These are phyloP conservation scores for Boeremia exigua DNA, from an alignment of 2,329 filamentous ascomycete species.

Conservation along the genomic window DNA sequence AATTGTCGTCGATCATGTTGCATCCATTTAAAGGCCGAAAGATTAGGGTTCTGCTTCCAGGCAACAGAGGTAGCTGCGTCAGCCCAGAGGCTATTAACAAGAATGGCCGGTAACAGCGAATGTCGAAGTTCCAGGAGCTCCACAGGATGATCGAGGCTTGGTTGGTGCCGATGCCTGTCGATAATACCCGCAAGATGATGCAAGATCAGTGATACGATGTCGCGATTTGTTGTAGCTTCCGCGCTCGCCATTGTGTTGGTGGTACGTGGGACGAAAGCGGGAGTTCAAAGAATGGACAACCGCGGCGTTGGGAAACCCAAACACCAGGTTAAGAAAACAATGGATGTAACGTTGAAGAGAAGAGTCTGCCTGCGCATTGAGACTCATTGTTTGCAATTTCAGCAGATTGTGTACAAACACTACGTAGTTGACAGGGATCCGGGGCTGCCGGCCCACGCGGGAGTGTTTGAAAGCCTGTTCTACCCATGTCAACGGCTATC, in stretches of 20 bases:
- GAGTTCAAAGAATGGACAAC: conserved; percentile 16
- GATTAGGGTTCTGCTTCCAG: conserved; percentile 41
- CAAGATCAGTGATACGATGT: conserved; percentile 35
- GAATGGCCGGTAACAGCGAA: conserved; percentile 39
- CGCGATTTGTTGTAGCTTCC: conserved; percentile 29
- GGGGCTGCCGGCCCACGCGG: conserved; percentile 14
- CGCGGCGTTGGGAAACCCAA: conserved; percentile 11
- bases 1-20: conserved; percentile 29
- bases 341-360: conserved; percentile 12
- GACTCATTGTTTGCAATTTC: conserved; percentile 8
- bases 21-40: conserved; percentile 35
- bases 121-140: conserved; percentile 44
- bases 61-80: conserved; percentile 40
- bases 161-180: conserved; percentile 40
- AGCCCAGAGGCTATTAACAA: conserved; percentile 44
- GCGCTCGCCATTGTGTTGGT: conserved; percentile 32
- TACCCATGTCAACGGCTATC: conserved; percentile 22
- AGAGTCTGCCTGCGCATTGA: background rate
- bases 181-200: conserved; percentile 40
- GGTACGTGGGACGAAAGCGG: conserved; percentile 6
- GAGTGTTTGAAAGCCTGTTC: conserved; percentile 19
- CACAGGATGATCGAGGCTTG: conserved; percentile 39
- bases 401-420: conserved; percentile 3
- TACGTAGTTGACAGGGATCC: conserved; percentile 21
- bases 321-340: conserved; percentile 13